Evolutionary conservation across 108 stramenopile genomes (phyloP), one percentile per base, ranked within the genome.

Genomic region (Pseudonitzschia delicatissima): DNA sequence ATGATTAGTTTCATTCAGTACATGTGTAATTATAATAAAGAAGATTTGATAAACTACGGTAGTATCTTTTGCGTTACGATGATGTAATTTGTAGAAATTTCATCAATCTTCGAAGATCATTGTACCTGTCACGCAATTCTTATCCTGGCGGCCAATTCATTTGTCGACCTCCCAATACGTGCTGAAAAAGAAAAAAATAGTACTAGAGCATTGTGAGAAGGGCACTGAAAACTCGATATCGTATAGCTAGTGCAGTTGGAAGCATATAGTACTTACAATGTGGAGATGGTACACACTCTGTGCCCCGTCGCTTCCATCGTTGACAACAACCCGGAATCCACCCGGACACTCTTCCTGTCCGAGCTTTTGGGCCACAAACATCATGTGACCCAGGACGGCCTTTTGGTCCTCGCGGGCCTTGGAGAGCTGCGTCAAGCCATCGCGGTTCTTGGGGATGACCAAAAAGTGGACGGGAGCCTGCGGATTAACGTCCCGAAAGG

Each of bases 261-360:
- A n/a, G 26, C 29, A 53, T 27, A 28, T 1, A 31, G 29, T 12
- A 55, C 53, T 55, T 55, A 55, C 53, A 55, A 55, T 33, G 64
- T 98, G 97, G 31, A 98, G 63, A 75, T 98, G 97, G 66, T 94
- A 96, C 3, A 98, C 97, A 60, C 78, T 80, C 75, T 98, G 97
- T 28, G 91, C 90, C 13, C 96, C 97, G 42, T 95, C 76, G 32
- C 77, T 80, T 1, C 97, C 97, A 70, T 98, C 95, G 72, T 98
- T 98, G 35, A 98, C 83, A 4, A 96, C 95, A 55, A 97, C 64
- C n/a, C 97, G 87, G 67, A 92, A 98, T 21, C 96, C 96, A 31
- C 84, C 75, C 0, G 87, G 91, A 67, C 92, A 90, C 40, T 94
- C 82, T 70, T 94, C 71, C 64, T 88, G 87, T 20, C 94, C 97